Evolutionary conservation across 2,329 filamentous ascomycete genomes (phyloP), one percentile per base, ranked within the genome.

Genomic region (Reticulascus tulasneorum): DNA sequence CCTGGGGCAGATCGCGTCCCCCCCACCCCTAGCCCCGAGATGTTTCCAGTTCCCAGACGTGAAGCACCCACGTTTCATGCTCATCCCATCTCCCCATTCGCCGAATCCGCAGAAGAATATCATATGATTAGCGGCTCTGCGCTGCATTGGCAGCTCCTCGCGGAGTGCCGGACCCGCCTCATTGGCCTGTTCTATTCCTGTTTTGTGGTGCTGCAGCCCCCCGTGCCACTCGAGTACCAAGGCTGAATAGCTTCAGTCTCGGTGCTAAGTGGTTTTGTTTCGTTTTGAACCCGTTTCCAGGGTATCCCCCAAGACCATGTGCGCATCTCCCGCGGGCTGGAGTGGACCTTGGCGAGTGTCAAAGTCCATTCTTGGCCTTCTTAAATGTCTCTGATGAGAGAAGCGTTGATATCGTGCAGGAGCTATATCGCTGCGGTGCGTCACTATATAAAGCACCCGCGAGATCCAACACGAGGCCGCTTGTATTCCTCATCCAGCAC

Each of bases 401-500:
- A 21, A 29, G 16, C 33, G n/a, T n/a, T n/a, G n/a, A n/a, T n/a
- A n/a, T n/a, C n/a, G n/a, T n/a, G n/a, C n/a, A n/a, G n/a, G n/a
- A n/a, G n/a, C n/a, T n/a, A n/a, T n/a, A n/a, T n/a, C n/a, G n/a
- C n/a, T n/a, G n/a, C n/a, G 34, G 28, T 24, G 28, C 38, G 38
- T 42, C 38, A 33, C 23, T 42, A 44, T 44, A 44, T 23, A 29
- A 27, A 23, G 41, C 30, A 26, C 23, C 34, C 30, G 22, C 21
- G 24, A 23, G 17, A 30, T 9, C 19, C 15, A 12, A 13, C 12
- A 18, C 15, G 15, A 21, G 8, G 27, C 29, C 19, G 13, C 21
- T 33, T 20, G 23, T 28, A 34, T 35, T 30, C 29, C 30, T 37
- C 32, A 28, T 13, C 17, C 21, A 20, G 18, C 21, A n/a, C 26